A percentile compares a stretch with the other conserved stretches of the same genome.
Conservation (phyloP, 164 flowering plant species). For the Stephania yunnanensis region DNA sequence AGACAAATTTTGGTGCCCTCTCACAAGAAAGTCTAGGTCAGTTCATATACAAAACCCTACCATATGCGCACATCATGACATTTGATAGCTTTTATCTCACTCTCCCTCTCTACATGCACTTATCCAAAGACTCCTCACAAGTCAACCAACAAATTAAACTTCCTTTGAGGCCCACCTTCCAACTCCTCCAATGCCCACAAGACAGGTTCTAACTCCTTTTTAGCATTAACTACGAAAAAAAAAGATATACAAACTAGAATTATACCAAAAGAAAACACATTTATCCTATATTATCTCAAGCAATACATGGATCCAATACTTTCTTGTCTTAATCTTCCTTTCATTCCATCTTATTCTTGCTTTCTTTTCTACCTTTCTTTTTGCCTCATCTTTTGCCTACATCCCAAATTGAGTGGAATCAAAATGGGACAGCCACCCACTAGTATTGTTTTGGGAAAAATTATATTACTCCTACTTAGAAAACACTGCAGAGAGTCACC, state of each 20-base stretch:
- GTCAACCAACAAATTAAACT: not conserved
- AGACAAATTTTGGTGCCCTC: not conserved
- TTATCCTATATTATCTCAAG: not conserved
- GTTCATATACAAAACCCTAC: not conserved
- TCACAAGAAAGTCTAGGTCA: not conserved
- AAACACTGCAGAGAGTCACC: not conserved
- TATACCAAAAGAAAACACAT: not conserved
- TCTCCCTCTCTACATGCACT: not conserved
- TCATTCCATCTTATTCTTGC: not conserved
- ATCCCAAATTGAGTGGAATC: conserved; percentile 5
- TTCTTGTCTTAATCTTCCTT: conserved; percentile 7
- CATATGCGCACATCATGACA: conserved; percentile 1
- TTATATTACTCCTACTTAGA: not conserved
- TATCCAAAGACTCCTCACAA: not conserved
- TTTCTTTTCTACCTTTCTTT: not conserved
- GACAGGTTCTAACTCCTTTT: conserved; percentile 2
- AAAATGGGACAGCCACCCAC: conserved; percentile 2
- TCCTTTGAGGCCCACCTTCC: not conserved
- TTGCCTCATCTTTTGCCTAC: conserved; percentile 9
- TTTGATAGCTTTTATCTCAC: not conserved
- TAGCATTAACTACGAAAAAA: not conserved
- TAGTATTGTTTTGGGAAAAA: conserved; percentile 1
- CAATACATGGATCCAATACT: not conserved
- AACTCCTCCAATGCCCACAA: not conserved
- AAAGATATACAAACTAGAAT: not conserved